phyloP scores from a whole-genome alignment of 2,329 filamentous ascomycete species.

The Botryotinia narcissicola region DNA sequence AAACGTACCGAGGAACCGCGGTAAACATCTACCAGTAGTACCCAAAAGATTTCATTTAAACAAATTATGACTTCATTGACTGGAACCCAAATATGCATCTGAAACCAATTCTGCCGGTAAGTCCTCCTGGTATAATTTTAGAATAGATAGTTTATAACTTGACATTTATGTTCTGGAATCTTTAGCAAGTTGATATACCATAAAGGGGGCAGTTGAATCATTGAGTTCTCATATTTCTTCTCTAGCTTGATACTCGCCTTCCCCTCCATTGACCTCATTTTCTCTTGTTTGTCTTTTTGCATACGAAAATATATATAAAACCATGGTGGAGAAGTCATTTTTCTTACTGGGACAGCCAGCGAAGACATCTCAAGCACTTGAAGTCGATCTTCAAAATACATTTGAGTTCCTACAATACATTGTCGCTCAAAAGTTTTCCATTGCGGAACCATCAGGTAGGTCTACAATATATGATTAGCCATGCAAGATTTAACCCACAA shows the following conservation, averaged over 20 bases:
- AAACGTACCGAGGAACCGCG: conserved; percentile 14
- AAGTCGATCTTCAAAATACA: conserved; percentile 23
- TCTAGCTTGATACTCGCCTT: not conserved
- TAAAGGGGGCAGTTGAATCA: not conserved
- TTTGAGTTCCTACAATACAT: conserved; percentile 24
- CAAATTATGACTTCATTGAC: not conserved
- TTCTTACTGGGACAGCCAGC: conserved; percentile 22
- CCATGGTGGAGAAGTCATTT: conserved; percentile 18
- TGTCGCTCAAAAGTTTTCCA: conserved; percentile 23
- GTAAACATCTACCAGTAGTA: not conserved
- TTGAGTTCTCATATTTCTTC: not conserved
- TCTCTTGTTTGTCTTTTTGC: not conserved
- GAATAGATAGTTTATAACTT: not conserved
- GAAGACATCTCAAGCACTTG: conserved; percentile 17
- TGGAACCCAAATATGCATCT: not conserved
- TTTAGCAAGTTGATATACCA: not conserved
- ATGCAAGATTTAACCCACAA: not conserved
- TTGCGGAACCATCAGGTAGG: conserved; percentile 25
- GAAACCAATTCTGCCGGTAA: not conserved
- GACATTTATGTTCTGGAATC: not conserved
- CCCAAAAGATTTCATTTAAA: not conserved
- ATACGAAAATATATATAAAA: not conserved
- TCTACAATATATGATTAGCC: not conserved
- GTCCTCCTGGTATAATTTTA: not conserved
- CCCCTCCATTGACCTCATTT: not conserved